Evolutionary conservation across 306 rosid genomes (phyloP).

Genomic region (Aeschynomene evenia): DNA sequence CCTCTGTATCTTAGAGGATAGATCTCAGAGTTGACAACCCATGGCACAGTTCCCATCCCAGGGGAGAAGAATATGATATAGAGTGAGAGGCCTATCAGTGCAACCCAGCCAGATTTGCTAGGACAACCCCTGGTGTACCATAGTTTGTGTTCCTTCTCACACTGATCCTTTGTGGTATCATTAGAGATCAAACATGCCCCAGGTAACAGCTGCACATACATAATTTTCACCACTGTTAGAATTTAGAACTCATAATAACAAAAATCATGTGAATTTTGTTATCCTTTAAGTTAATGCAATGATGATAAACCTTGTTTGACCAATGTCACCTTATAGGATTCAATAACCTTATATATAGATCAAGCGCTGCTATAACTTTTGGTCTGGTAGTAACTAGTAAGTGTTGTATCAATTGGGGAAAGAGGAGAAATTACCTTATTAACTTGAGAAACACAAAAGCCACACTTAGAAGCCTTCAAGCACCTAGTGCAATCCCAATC

Average conservation of each 20-base stretch:
- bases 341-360: no score
- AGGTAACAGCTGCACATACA: conserved; percentile 47
- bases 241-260: not conserved
- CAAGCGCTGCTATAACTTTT: no score
- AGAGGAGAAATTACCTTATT: conserved; percentile 37
- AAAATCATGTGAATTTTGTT: not conserved
- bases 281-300: not conserved
- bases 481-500: conserved; percentile 58
- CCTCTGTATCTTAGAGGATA: conserved; percentile 62
- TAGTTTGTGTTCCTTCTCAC: conserved; percentile 32
- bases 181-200: conserved; percentile 58
- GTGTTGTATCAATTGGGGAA: not conserved
- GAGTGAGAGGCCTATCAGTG: conserved; percentile 47
- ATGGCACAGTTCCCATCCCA: conserved; percentile 70
- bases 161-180: conserved; percentile 31
- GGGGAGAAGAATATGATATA: conserved; percentile 62
- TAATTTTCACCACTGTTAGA: not conserved
- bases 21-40: conserved; percentile 73
- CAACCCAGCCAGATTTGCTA: conserved; percentile 57
- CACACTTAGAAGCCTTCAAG: conserved; percentile 52
- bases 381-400: no score
- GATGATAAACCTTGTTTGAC: not conserved
- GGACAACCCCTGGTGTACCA: conserved; percentile 75
- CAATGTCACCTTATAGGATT: no score
- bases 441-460: conserved; percentile 47